Conservation (phyloP, 805 yeast genomes). For the Cyberlindnera samutprakarnensis region DNA sequence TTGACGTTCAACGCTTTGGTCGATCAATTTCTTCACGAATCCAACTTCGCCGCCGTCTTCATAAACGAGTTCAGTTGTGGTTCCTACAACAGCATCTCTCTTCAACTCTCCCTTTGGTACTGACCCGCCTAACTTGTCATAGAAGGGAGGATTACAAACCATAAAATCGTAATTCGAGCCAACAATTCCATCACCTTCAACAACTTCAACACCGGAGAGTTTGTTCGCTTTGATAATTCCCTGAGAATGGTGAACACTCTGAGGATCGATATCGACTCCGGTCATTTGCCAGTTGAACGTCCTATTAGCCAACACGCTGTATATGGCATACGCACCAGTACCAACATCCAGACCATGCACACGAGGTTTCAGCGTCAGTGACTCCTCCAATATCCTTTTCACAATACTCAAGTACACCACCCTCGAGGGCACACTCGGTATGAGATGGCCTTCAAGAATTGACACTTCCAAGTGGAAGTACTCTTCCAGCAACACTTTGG, state of each 20-base stretch:
- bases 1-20: constrained; percentile 21
- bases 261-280: constrained; percentile 36
- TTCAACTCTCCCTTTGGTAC: constrained; percentile 9
- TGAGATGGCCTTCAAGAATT: constrained; percentile 6
- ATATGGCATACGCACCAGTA: constrained; percentile 41
- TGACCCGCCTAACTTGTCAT: constrained; percentile 29
- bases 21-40: constrained; percentile 30
- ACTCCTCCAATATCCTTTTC: constrained; percentile 6
- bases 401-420: constrained; percentile 8
- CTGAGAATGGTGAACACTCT: constrained; percentile 25
- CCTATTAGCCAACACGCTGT: constrained; percentile 32
- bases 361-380: neutral
- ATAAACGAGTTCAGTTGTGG: constrained; percentile 31
- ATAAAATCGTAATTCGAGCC: constrained; percentile 20
- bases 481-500: constrained; percentile 10
- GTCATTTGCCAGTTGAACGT: constrained; percentile 22
- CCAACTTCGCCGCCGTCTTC: constrained; percentile 37
- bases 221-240: constrained; percentile 23
- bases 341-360: constrained; percentile 38
- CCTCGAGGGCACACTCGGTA: constrained; percentile 17
- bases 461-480: constrained; percentile 6
- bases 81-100: constrained; percentile 25
- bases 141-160: constrained; percentile 51
- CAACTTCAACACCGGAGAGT: constrained; percentile 7
- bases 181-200: constrained; percentile 13